Conservation (phyloP, 345 rosid genomes). For the Capsella bursapastoris region DNA sequence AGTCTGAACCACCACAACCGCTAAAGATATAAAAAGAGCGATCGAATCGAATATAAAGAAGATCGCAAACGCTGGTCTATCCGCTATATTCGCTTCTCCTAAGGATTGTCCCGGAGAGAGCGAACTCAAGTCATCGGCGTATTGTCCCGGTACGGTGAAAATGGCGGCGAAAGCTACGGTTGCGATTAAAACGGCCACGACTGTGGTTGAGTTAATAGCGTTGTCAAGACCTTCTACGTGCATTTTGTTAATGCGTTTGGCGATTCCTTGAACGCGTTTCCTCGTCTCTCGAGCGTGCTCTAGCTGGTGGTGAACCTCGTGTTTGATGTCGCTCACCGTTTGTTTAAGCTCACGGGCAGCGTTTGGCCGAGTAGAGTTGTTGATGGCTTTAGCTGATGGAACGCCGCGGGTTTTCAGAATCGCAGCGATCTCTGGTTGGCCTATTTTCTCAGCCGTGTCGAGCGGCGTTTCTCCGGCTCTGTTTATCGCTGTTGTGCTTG, state of each 20-base stretch:
- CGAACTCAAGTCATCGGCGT: conserved; percentile 53
- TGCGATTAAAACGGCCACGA: conserved; percentile 91
- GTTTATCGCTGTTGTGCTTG: conserved; percentile 58
- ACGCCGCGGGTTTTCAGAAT: conserved; percentile 71
- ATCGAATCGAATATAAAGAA: conserved; percentile 85
- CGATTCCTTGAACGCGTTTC: conserved; percentile 83
- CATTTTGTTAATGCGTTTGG: conserved; percentile 86
- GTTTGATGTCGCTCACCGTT: conserved; percentile 95
- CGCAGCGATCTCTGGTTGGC: conserved; percentile 54
- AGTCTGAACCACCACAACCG: conserved; percentile 93
- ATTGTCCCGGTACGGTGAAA: conserved; percentile 92
- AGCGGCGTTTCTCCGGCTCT: conserved; percentile 76
- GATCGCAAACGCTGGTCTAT: conserved; percentile 64
- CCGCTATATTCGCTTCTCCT: conserved; percentile 85
- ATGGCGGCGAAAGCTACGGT: conserved; percentile 95
- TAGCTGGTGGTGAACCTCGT: conserved; percentile 87
- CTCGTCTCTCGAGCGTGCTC: conserved; percentile 92
- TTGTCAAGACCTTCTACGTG: conserved; percentile 91
- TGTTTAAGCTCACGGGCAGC: conserved; percentile 83
- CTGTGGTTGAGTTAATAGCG: conserved; percentile 92
- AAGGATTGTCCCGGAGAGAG: conserved; percentile 55
- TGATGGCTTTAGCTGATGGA: conserved; percentile 62
- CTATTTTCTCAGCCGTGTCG: conserved; percentile 87
- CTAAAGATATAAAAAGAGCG: conserved; percentile 91
- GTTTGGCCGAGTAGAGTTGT: conserved; percentile 49